These are phyloP conservation scores for Boletellus ananiceps DNA, from an alignment of 768 basidiomycete genomes.

Conservation along the genomic window DNA sequence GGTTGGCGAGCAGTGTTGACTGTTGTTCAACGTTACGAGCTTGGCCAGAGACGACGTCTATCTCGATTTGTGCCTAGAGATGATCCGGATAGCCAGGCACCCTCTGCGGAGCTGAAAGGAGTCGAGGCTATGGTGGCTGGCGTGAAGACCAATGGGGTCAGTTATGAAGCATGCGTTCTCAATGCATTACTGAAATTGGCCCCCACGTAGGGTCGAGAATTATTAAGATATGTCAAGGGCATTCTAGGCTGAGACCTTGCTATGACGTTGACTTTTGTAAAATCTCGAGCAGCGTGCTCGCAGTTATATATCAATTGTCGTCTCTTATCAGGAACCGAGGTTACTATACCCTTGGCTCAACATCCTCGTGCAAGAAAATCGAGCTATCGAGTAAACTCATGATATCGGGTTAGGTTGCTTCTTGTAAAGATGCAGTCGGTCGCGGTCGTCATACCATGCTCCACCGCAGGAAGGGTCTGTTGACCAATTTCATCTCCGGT, in stretches of 20 bases:
- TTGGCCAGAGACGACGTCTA: conserved; percentile 50
- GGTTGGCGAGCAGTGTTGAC: conserved; percentile 81
- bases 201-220: conserved; percentile 54
- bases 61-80: conserved; percentile 26
- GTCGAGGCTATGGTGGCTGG: conserved; percentile 74
- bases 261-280: background rate
- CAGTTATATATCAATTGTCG: background rate
- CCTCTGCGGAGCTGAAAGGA: conserved; percentile 34
- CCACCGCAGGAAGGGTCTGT: too few relatives aligned
- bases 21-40: conserved; percentile 61
- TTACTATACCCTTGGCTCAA: background rate
- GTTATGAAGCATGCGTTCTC: conserved; percentile 26
- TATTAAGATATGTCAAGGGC: conserved; percentile 68
- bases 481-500: too few relatives aligned
- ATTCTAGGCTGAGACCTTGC: conserved; percentile 47
- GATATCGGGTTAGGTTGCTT: too few relatives aligned
- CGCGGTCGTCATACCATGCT: too few relatives aligned
- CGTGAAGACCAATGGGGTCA: conserved; percentile 71
- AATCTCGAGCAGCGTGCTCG: background rate
- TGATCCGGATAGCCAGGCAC: conserved; percentile 31
- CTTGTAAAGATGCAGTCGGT: too few relatives aligned
- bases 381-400: too few relatives aligned
- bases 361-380: too few relatives aligned
- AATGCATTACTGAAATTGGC: conserved; percentile 4
- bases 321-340: background rate